Percentiles rank a stretch among this genome's conserved stretches.
phyloP scores from a whole-genome alignment of 2,329 filamentous ascomycete genomes.

The Daldinia sp. region DNA sequence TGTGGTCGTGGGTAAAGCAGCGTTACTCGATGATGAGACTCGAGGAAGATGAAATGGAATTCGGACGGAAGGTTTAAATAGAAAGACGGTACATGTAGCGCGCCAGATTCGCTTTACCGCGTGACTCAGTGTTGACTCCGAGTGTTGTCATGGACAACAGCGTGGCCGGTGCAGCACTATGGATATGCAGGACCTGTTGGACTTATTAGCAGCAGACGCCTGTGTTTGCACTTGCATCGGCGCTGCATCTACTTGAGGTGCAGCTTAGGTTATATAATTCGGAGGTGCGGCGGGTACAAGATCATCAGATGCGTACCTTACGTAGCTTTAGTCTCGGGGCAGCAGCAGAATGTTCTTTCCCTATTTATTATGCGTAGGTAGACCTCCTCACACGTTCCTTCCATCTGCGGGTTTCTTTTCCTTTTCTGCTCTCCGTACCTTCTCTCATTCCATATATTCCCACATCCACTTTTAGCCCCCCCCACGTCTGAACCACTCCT shows the following conservation, averaged over 20 bases:
- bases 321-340: neutral
- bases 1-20: neutral
- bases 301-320: neutral
- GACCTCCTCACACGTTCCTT: neutral
- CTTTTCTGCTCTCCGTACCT: neutral
- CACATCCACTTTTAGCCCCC: neutral
- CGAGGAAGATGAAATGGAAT: neutral
- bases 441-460: neutral
- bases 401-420: neutral
- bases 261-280: neutral
- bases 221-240: neutral
- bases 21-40: neutral
- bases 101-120: no score
- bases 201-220: neutral
- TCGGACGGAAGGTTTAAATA: neutral
- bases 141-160: constrained; percentile 1
- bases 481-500: no score
- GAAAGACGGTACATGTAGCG: neutral
- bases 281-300: neutral
- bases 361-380: neutral
- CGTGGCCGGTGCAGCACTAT: neutral
- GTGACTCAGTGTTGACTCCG: neutral
- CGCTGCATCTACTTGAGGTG: neutral
- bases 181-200: neutral
- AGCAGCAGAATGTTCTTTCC: neutral